Percentiles rank a stretch among this genome's conserved stretches.
Conservation (phyloP, 441 rosid species). For the Euphorbia corollata region DNA sequence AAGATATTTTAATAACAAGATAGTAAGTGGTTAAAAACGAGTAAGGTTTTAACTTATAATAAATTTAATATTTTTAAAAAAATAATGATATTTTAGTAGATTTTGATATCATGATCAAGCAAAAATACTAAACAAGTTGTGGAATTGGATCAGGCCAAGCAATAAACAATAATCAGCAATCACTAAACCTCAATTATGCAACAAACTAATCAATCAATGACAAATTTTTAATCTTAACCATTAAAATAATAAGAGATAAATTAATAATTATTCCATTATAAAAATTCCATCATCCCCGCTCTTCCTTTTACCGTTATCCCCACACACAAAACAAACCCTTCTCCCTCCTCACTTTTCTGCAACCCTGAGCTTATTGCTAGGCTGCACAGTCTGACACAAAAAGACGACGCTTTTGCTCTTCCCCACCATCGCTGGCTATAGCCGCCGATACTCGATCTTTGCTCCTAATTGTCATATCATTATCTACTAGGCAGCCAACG, state of each 20-base stretch:
- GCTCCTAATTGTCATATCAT: slow-evolving; percentile 2
- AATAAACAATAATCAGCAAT: slow-evolving; percentile 1
- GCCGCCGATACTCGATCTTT: slow-evolving; percentile 7
- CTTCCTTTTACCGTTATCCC: neutral
- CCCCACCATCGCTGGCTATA: slow-evolving; percentile 15
- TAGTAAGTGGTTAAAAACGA: no score
- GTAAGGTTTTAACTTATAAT: neutral
- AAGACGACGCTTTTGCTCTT: slow-evolving; percentile 2
- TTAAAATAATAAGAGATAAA: no score
- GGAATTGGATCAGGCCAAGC: slow-evolving; percentile 5
- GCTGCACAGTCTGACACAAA: slow-evolving; percentile 20
- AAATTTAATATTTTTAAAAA: no score
- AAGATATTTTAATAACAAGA: no score
- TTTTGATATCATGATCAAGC: neutral
- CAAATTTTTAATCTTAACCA: slow-evolving; percentile 29
- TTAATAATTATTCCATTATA: neutral
- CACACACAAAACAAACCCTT: neutral
- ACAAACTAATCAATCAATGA: slow-evolving; percentile 22
- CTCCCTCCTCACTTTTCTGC: neutral
- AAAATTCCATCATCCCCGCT: neutral
- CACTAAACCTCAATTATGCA: slow-evolving; percentile 25
- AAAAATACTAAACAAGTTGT: neutral
- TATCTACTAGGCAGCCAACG: neutral
- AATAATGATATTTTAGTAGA: neutral
- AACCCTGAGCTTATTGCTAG: slow-evolving; percentile 9